A percentile compares a stretch with the other conserved stretches of the same genome.
Conservation (phyloP, 2,329 filamentous ascomycete genomes). For the Sclerotinia nivalis region DNA sequence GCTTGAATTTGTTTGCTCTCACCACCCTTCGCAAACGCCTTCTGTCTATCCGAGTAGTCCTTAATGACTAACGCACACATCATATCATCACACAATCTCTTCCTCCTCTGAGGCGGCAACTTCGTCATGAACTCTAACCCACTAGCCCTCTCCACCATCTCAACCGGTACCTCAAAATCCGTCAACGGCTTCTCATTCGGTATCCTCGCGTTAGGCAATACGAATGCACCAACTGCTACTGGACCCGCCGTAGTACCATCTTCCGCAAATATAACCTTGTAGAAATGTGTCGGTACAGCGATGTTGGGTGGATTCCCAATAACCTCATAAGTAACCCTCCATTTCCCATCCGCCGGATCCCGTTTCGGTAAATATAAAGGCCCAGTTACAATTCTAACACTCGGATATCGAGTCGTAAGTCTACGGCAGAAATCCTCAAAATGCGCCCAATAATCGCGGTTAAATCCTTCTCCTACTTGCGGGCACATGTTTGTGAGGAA, state of each 20-base stretch:
- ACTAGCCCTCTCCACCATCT: conserved; percentile 87
- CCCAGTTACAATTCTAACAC: conserved; percentile 87
- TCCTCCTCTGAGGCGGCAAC: conserved; percentile 71
- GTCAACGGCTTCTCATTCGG: conserved; percentile 81
- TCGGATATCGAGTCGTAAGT: conserved; percentile 77
- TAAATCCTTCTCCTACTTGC: conserved; percentile 97
- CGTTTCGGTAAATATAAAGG: conserved; percentile 88
- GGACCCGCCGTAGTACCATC: conserved; percentile 69
- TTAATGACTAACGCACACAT: conserved; percentile 79
- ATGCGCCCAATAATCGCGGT: conserved; percentile 98
- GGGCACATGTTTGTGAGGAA: conserved; percentile 95
- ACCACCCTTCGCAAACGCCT: conserved; percentile 49
- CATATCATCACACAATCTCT: conserved; percentile 82
- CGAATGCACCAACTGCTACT: conserved; percentile 90
- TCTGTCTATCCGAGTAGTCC: conserved; percentile 69
- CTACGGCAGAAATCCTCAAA: conserved; percentile 96
- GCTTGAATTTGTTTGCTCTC: conserved; percentile 26
- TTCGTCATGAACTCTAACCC: conserved; percentile 88
- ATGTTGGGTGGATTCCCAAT: conserved; percentile 92
- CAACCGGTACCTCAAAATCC: conserved; percentile 93
- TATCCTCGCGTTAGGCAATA: conserved; percentile 88
- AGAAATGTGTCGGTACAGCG: conserved; percentile 97
- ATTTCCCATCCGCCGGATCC: conserved; percentile 83
- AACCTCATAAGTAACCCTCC: conserved; percentile 93
- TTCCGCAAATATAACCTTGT: conserved; percentile 97